phyloP scores from a whole-genome alignment of 139 green algal genomes.

The Chlamydomonas sp. region DNA sequence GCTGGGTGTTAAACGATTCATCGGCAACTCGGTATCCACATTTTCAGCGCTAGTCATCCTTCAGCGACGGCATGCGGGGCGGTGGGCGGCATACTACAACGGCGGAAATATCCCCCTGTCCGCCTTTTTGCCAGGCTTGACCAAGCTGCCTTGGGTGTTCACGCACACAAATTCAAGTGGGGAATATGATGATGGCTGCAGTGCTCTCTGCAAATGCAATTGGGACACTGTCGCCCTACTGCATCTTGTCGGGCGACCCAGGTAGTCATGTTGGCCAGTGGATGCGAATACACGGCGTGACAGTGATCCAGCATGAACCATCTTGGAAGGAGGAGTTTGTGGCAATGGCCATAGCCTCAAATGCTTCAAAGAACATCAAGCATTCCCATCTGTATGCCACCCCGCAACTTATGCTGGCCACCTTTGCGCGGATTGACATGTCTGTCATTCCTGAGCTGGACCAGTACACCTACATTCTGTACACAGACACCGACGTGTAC shows the following conservation, averaged over 20 bases:
- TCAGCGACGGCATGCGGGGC: constrained; percentile 32
- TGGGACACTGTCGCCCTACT: constrained; percentile 22
- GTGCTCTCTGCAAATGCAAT: background rate
- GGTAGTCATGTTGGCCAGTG: constrained; percentile 15
- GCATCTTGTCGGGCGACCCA: constrained; percentile 34
- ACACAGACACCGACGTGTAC: constrained; percentile 34
- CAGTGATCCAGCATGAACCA: constrained; percentile 28
- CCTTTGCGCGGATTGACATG: constrained; percentile 25
- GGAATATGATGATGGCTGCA: constrained; percentile 28
- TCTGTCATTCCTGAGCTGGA: constrained; percentile 17
- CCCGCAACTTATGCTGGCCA: constrained; percentile 14
- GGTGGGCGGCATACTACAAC: constrained; percentile 46
- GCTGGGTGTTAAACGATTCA: constrained; percentile 17
- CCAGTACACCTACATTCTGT: constrained; percentile 39
- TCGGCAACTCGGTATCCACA: constrained; percentile 45
- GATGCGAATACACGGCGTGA: constrained; percentile 22
- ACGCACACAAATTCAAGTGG: constrained; percentile 28
- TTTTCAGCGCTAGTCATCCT: constrained; percentile 38
- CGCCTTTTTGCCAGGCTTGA: constrained; percentile 17
- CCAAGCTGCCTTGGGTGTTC: constrained; percentile 35
- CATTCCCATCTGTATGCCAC: constrained; percentile 18
- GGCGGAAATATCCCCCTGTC: constrained; percentile 37
- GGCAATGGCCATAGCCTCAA: constrained; percentile 14
- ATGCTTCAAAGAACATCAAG: constrained; percentile 3
- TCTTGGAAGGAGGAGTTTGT: constrained; percentile 24